phyloP scores from a whole-genome alignment of 2,329 filamentous ascomycete genomes.

The Karstenula rhodostoma region DNA sequence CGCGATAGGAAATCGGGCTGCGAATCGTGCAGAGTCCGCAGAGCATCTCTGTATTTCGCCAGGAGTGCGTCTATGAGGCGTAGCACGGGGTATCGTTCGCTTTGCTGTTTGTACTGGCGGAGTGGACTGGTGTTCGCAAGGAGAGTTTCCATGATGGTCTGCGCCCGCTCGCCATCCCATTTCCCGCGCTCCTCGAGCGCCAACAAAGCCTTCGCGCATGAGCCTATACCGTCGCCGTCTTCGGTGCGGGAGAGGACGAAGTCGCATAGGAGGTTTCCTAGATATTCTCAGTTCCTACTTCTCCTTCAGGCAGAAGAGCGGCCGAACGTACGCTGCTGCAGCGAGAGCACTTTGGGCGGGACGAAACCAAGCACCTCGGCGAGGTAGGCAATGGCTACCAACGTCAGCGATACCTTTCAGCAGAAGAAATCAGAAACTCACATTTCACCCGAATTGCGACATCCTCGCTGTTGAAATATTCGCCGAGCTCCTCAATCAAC shows the following conservation, averaged over 20 bases:
- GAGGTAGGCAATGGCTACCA: conserved; percentile 57
- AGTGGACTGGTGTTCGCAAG: conserved; percentile 64
- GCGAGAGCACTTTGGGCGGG: conserved; percentile 63
- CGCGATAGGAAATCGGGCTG: conserved; percentile 64
- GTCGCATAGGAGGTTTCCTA: conserved; percentile 65
- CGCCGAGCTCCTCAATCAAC: conserved; percentile 69
- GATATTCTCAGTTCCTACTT: conserved; percentile 56
- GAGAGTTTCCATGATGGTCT: conserved; percentile 61
- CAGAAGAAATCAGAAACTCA: conserved; percentile 46
- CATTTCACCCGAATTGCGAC: conserved; percentile 66
- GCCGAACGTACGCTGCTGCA: conserved; percentile 62
- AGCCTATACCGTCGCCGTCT: conserved; percentile 61
- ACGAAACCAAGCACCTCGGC: conserved; percentile 61
- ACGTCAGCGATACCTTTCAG: conserved; percentile 20
- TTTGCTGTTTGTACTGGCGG: conserved; percentile 68
- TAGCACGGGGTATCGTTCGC: conserved; percentile 67
- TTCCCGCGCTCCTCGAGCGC: conserved; percentile 67
- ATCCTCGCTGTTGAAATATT: conserved; percentile 74
- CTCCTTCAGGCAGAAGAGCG: not conserved
- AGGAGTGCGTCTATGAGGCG: conserved; percentile 69
- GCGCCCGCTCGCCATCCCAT: conserved; percentile 66
- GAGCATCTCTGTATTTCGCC: conserved; percentile 64
- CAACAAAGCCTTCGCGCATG: conserved; percentile 65
- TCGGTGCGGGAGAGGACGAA: conserved; percentile 72
- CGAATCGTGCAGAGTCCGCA: conserved; percentile 61